Conservation (phyloP, 139 green algal genomes). For the Chlorella sp. region DNA sequence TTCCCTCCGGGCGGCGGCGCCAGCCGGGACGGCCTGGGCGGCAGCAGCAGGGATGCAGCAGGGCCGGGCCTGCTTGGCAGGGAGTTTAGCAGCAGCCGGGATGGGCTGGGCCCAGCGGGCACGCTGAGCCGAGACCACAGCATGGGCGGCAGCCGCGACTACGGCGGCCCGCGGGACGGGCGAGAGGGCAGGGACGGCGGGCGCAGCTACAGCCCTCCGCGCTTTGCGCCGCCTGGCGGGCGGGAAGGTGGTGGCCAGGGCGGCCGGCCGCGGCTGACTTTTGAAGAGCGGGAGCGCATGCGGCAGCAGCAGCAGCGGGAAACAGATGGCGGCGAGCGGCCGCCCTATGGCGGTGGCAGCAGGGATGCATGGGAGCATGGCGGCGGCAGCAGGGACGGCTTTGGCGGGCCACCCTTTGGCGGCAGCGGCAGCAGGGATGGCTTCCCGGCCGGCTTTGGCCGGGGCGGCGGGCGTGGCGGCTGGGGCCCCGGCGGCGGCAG, state of each 20-base stretch:
- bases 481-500: not conserved
- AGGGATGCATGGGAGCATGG: conserved; percentile 14
- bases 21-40: conserved; percentile 14
- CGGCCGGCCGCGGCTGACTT: not conserved
- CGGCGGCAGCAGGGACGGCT: conserved; percentile 17
- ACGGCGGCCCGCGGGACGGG: not conserved
- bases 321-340: not conserved
- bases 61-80: too few relatives aligned
- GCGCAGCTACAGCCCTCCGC: not conserved
- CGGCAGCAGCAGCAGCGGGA: conserved; percentile 3
- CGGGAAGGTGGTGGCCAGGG: not conserved
- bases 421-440: conserved; percentile 20
- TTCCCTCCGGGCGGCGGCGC: not conserved
- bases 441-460: not conserved
- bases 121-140: not conserved
- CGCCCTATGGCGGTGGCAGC: conserved; percentile 13
- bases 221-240: conserved; percentile 1
- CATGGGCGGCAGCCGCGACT: conserved; percentile 2
- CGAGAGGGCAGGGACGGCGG: too few relatives aligned
- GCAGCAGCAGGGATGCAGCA: too few relatives aligned
- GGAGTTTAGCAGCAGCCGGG: too few relatives aligned
- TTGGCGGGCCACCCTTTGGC: not conserved
- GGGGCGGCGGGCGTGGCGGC: not conserved
- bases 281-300: conserved; percentile 26
- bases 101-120: not conserved